Percentiles rank a stretch among this genome's conserved stretches.
Conservation (phyloP, 2,329 filamentous ascomycete species). For the Sphaerulina musiva region DNA sequence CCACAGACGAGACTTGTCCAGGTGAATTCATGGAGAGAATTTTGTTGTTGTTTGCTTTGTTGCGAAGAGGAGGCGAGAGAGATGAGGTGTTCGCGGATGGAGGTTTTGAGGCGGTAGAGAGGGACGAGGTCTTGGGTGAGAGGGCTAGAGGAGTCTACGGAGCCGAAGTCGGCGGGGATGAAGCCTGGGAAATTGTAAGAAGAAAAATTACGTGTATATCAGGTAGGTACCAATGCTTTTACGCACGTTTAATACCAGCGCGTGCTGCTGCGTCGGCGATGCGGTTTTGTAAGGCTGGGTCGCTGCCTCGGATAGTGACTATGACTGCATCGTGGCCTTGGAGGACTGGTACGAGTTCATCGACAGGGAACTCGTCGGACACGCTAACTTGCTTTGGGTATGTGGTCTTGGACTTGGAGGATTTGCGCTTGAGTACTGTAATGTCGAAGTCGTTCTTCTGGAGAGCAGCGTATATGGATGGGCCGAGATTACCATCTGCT, state of each 20-base stretch:
- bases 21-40: slow-evolving; percentile 36
- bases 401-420: slow-evolving; percentile 40
- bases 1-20: slow-evolving; percentile 57
- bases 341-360: slow-evolving; percentile 48
- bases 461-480: slow-evolving; percentile 38
- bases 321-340: slow-evolving; percentile 53
- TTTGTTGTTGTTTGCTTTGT: slow-evolving; percentile 7
- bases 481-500: slow-evolving; percentile 42
- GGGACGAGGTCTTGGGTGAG: slow-evolving; percentile 41
- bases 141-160: slow-evolving; percentile 36
- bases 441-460: slow-evolving; percentile 45
- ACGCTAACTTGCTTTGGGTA: slow-evolving; percentile 33
- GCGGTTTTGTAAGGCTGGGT: slow-evolving; percentile 42
- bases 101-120: slow-evolving; percentile 47
- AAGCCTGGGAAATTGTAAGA: slow-evolving; percentile 33
- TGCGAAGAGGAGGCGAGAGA: slow-evolving; percentile 21
- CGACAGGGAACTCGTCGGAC: slow-evolving; percentile 44
- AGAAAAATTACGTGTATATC: background rate
- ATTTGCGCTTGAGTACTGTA: slow-evolving; percentile 49
- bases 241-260: slow-evolving; percentile 50
- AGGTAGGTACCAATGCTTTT: background rate
- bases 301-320: slow-evolving; percentile 40
- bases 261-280: slow-evolving; percentile 54
- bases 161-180: slow-evolving; percentile 55
- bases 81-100: slow-evolving; percentile 49